phyloP scores from a whole-genome alignment of 495 filamentous ascomycete species.

The Aspergillus nanangensis region DNA sequence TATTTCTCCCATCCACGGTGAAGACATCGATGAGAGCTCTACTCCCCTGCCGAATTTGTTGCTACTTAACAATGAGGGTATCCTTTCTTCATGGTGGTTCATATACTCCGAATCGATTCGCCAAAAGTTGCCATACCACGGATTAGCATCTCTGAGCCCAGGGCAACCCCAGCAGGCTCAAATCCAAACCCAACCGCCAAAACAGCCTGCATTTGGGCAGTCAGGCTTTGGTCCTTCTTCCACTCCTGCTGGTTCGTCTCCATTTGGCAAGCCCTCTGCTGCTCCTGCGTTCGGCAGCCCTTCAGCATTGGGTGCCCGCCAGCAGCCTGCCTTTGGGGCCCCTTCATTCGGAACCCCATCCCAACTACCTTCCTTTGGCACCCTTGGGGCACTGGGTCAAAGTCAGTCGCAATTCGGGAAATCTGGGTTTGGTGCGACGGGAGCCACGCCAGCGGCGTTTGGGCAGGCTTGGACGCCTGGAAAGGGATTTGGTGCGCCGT shows the following conservation, averaged over 20 bases:
- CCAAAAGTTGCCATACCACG: conserved; percentile 64
- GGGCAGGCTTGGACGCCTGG: conserved; percentile 31
- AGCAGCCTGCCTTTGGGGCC: conserved; percentile 45
- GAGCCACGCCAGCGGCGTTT: conserved; percentile 27
- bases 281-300: conserved; percentile 12
- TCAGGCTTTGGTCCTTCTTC: conserved; percentile 41
- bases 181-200: conserved; percentile 17
- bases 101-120: conserved; percentile 83
- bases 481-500: conserved; percentile 23
- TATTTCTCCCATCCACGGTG: conserved; percentile 67
- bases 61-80: conserved; percentile 84
- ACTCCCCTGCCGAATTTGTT: conserved; percentile 83
- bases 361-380: conserved; percentile 13
- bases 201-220: conserved; percentile 35
- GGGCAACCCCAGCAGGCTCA: conserved; percentile 18
- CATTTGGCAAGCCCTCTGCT: conserved; percentile 16
- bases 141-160: conserved; percentile 46
- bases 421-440: conserved; percentile 46
- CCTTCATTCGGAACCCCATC: conserved; percentile 29
- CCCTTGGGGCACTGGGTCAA: conserved; percentile 23
- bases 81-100: conserved; percentile 84
- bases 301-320: conserved; percentile 19
- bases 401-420: conserved; percentile 26
- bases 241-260: conserved; percentile 18
- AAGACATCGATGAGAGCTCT: conserved; percentile 68